Conservation (phyloP, 2,329 filamentous ascomycete species). For the Ceratocystis colombiana region DNA sequence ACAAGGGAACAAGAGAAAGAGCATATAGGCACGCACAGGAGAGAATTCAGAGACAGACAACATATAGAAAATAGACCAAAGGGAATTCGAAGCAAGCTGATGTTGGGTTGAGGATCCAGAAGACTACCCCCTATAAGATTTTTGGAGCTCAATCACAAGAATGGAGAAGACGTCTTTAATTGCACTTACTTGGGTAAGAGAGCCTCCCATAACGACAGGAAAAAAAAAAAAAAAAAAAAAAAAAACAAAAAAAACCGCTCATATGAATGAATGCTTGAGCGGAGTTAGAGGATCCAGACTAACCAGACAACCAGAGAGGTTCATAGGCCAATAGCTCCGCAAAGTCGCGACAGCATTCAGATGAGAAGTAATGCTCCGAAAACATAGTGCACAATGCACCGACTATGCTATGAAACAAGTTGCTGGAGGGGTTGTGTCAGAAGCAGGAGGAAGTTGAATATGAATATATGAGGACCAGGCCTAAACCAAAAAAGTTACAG, state of each 20-base stretch:
- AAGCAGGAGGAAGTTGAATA: not conserved
- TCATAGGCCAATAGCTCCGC: not conserved
- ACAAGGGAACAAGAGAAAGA: not conserved
- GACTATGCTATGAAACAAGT: not conserved
- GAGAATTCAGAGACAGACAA: not conserved
- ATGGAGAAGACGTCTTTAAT: conserved; percentile 9
- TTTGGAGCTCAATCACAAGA: not conserved
- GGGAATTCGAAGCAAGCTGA: not conserved
- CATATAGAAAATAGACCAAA: not conserved
- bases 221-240: not conserved
- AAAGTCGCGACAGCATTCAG: no score
- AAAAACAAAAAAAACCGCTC: not conserved
- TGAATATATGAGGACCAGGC: not conserved
- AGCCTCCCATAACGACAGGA: not conserved
- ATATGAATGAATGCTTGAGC: not conserved
- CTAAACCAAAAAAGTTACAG: not conserved
- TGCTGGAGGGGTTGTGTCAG: conserved; percentile 3
- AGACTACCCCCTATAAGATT: not conserved
- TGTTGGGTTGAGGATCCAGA: not conserved
- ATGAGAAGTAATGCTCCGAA: conserved; percentile 2
- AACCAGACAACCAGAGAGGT: not conserved
- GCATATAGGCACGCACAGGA: not conserved
- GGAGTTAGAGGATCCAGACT: not conserved
- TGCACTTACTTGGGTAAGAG: not conserved
- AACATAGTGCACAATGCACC: not conserved